Conservation (phyloP, 2,329 filamentous ascomycete genomes). For the Microsporum canis region DNA sequence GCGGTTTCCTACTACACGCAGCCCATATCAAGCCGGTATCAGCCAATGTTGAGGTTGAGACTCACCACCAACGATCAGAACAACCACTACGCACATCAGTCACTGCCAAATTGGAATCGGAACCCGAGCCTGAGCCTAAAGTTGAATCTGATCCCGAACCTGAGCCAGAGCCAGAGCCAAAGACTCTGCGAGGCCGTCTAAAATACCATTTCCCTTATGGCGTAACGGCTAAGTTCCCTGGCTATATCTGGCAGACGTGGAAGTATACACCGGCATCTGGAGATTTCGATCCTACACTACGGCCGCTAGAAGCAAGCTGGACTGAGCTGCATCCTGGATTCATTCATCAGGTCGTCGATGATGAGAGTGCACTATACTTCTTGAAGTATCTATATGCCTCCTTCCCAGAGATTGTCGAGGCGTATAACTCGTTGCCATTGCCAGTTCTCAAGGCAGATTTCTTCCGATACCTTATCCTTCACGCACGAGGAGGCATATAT, state of each 20-base stretch:
- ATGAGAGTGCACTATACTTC: conserved; percentile 69
- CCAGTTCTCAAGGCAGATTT: conserved; percentile 70
- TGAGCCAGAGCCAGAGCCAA: conserved; percentile 30
- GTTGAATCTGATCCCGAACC: neutral
- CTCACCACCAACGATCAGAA: conserved; percentile 6
- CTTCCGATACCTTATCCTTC: conserved; percentile 63
- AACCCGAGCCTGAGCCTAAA: conserved; percentile 35
- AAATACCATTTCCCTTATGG: conserved; percentile 93
- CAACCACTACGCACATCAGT: neutral
- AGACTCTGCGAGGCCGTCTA: conserved; percentile 67
- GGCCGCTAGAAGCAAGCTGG: conserved; percentile 82
- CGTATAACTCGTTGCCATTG: conserved; percentile 60
- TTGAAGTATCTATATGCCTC: conserved; percentile 78
- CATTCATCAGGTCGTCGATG: conserved; percentile 94
- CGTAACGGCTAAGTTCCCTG: conserved; percentile 75
- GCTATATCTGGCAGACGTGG: conserved; percentile 99
- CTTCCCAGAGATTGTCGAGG: conserved; percentile 65
- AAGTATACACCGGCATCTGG: conserved; percentile 69
- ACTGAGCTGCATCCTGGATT: conserved; percentile 77
- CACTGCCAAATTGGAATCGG: conserved; percentile 30
- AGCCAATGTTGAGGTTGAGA: conserved; percentile 12
- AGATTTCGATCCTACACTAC: conserved; percentile 62
- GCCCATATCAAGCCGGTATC: conserved; percentile 43
- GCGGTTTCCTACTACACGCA: conserved; percentile 58
- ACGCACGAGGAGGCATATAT: conserved; percentile 73